Conservation (phyloP, 2,329 filamentous ascomycete genomes). For the Paecilomyces sp. region DNA sequence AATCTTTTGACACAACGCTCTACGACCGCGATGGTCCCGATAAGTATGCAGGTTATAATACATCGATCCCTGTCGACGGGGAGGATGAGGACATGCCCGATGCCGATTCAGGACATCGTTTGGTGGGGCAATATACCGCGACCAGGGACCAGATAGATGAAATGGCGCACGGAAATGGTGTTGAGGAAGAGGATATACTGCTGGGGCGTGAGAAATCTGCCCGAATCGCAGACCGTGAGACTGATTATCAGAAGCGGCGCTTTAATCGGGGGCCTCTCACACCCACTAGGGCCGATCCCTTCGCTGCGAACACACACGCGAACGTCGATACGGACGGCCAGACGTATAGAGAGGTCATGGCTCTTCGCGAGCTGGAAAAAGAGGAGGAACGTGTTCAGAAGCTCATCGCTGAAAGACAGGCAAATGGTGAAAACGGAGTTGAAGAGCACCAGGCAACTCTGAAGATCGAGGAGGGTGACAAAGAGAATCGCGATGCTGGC, state of each 20-base stretch:
- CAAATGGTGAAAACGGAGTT: constrained; percentile 52
- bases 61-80: constrained; percentile 73
- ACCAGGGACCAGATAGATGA: constrained; percentile 89
- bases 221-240: constrained; percentile 86
- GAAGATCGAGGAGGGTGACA: constrained; percentile 57
- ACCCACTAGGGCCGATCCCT: constrained; percentile 78
- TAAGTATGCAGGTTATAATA: constrained; percentile 84
- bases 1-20: constrained; percentile 75
- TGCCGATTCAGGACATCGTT: constrained; percentile 63
- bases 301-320: constrained; percentile 66
- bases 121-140: constrained; percentile 94
- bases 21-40: constrained; percentile 73
- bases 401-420: constrained; percentile 70
- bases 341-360: constrained; percentile 88
- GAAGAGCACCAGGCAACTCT: constrained; percentile 67
- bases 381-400: constrained; percentile 83
- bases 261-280: constrained; percentile 77
- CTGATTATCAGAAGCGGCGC: constrained; percentile 93
- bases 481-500: constrained; percentile 66
- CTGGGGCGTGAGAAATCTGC: constrained; percentile 81
- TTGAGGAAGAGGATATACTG: constrained; percentile 87
- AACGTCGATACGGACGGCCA: constrained; percentile 63
- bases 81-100: constrained; percentile 75
- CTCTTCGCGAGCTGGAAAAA: constrained; percentile 78
- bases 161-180: constrained; percentile 74